phyloP scores from a whole-genome alignment of 805 yeast species.

The Schizosaccharomyces japonicus region DNA sequence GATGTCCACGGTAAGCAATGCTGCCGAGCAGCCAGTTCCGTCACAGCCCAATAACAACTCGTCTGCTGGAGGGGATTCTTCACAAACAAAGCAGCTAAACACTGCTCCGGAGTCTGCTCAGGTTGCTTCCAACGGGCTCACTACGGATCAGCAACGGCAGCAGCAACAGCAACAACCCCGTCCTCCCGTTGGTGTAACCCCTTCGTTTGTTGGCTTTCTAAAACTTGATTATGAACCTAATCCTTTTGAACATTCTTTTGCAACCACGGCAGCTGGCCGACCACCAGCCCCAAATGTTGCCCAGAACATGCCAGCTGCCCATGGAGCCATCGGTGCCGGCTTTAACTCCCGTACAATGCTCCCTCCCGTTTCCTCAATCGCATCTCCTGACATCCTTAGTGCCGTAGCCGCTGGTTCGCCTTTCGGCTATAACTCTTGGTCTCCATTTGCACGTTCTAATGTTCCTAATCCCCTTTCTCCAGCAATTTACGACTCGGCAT shows the following conservation, averaged over 20 bases:
- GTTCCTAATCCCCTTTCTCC: slow-evolving; percentile 18
- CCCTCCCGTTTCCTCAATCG: slow-evolving; percentile 1
- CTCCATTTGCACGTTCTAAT: slow-evolving; percentile 9
- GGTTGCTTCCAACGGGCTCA: too few species aligned
- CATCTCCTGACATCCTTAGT: slow-evolving; percentile 3
- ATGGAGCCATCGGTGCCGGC: not conserved
- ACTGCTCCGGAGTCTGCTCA: not conserved
- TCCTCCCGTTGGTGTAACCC: slow-evolving; percentile 1
- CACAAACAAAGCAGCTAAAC: not conserved
- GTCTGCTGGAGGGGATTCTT: too few species aligned
- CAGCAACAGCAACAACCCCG: not conserved
- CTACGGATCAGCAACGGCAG: too few species aligned
- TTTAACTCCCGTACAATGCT: not conserved
- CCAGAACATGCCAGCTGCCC: not conserved
- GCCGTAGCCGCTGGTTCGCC: slow-evolving; percentile 10
- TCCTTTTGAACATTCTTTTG: slow-evolving; percentile 87
- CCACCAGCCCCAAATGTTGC: slow-evolving; percentile 6
- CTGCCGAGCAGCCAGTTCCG: too few species aligned
- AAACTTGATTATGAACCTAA: slow-evolving; percentile 65
- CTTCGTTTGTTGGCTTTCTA: slow-evolving; percentile 1
- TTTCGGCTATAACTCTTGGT: slow-evolving; percentile 5
- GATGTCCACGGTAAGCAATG: too few species aligned
- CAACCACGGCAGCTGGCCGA: slow-evolving; percentile 22
- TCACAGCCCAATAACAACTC: too few species aligned
- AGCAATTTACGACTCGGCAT: slow-evolving; percentile 12